Evolutionary conservation across 495 filamentous ascomycete genomes (phyloP).

Genomic region (Penicillium cataractarum): DNA sequence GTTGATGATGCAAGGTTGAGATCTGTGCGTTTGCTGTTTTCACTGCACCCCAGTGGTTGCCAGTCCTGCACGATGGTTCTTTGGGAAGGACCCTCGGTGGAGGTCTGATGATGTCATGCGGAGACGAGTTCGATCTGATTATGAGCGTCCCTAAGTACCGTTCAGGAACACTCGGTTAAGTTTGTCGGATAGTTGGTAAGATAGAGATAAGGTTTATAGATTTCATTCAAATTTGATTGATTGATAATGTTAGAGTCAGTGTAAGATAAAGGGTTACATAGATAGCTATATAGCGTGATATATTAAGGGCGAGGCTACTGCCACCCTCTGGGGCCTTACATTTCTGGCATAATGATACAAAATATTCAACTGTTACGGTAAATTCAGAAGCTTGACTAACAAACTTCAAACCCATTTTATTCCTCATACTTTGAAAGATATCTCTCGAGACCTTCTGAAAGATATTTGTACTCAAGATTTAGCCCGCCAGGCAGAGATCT

Average conservation of each 20-base stretch:
- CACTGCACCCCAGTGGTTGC: neutral
- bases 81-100: no score
- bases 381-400: no score
- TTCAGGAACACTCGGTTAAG: neutral
- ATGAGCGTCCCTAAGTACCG: neutral
- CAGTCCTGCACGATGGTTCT: neutral
- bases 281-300: neutral
- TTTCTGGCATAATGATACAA: no score
- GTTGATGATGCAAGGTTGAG: neutral
- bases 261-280: no score
- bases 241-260: no score
- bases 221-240: neutral
- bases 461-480: no score
- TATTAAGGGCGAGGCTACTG: neutral
- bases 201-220: neutral
- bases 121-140: constrained; percentile 15
- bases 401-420: no score
- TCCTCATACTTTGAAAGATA: no score
- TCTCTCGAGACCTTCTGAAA: no score
- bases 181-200: neutral
- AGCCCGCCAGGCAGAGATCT: no score
- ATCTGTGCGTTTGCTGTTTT: neutral
- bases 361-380: no score
- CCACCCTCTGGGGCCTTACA: no score
- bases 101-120: constrained; percentile 37